Conservation (phyloP, 148 eudicot species). For the Spergularia bocconei region DNA sequence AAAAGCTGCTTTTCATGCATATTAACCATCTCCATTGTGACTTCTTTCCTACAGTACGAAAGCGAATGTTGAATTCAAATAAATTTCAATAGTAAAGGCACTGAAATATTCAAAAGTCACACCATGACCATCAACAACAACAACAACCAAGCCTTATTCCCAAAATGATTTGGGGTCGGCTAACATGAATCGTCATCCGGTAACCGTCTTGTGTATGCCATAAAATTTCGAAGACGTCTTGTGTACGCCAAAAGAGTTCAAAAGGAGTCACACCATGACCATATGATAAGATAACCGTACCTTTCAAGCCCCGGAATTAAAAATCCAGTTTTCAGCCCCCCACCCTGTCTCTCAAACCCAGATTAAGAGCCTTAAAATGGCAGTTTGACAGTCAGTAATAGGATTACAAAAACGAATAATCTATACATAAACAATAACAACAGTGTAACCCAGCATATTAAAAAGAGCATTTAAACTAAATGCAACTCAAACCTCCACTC, state of each 20-base stretch:
- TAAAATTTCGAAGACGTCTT: too few relatives aligned
- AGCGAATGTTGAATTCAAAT: background rate
- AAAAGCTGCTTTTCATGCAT: constrained; percentile 95
- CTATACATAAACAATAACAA: background rate
- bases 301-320: too few relatives aligned
- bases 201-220: too few relatives aligned
- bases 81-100: constrained; percentile 4
- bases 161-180: too few relatives aligned
- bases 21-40: constrained; percentile 98
- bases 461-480: background rate
- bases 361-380: background rate
- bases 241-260: too few relatives aligned
- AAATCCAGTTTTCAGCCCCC: too few relatives aligned
- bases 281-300: too few relatives aligned
- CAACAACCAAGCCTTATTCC: too few relatives aligned
- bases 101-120: background rate
- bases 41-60: constrained; percentile 67
- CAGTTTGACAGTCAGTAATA: too few relatives aligned
- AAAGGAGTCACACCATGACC: background rate
- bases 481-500: background rate
- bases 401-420: background rate
- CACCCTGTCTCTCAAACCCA: background rate
- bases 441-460: background rate
- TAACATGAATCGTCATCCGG: too few relatives aligned
- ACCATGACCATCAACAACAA: background rate